Base-by-base conservation (phyloP, 2,329 filamentous ascomycete species). In the Penicillium sp. region DNA sequence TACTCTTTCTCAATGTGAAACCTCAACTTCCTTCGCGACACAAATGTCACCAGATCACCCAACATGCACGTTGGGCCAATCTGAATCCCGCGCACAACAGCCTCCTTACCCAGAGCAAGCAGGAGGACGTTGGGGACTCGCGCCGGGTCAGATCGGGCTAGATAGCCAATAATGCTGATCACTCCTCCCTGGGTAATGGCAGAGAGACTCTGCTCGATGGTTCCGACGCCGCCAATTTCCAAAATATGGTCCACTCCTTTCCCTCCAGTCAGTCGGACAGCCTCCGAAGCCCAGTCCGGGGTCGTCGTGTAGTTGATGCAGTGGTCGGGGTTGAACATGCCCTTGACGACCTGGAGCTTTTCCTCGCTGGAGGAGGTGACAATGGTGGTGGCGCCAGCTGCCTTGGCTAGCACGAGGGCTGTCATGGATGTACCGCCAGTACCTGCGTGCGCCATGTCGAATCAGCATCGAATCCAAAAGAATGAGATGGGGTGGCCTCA, bases 331-430 rank as follows among this genome's bases (percentile, higher is more conserved):
- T 75, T 74, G 7, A 78, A 70, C 55, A 79, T 78, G 5, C 46
- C 36, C 21, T 54, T 56, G 15, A 63, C 55, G 10, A 40, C 24
- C 12, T 55, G 21, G 2, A 58, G 46, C 32, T 60, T 63, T 17
- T 71, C 57, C 49, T 79, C 74, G 12, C 68, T 74, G 1, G 77
- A 78, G 0, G 75, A 77, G 0, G 75, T 78, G 33, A 76, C 67
- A 39, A 77, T 77, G 6, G 72, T 73, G 2, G 64, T 75, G 0
- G 73, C 74, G 5, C 77, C 77, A 1, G 73, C 72, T 0, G 77
- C 77, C 49, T 74, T 75, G 27, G 75, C 77, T 7, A 77, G 55
- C 8, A 70, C 64, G 21, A 75, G 62, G 4, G 65, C 74, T 0
- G 68, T 72, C 24, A 75, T 56, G 2, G 73, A 72, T 13, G 76